Conservation (phyloP, 148 eudicot genomes). For the Camellia sinensis region DNA sequence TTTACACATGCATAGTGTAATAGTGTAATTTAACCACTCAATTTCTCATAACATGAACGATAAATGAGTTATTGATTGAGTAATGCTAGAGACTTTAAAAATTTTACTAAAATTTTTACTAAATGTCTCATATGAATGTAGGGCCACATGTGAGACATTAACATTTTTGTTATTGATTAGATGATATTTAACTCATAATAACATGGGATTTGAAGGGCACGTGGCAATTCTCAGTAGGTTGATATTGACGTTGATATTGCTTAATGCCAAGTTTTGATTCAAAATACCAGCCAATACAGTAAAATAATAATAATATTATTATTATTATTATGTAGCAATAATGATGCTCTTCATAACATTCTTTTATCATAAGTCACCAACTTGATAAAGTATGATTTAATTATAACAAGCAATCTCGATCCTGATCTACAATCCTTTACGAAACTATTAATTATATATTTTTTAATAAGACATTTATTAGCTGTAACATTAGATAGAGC, state of each 20-base stretch:
- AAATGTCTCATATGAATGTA: too few species aligned
- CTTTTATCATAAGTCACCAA: not conserved
- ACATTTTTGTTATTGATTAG: too few species aligned
- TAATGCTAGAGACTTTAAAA: too few species aligned
- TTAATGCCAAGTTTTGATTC: not conserved
- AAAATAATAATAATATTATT: not conserved
- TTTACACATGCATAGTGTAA: not conserved
- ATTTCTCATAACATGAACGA: not conserved
- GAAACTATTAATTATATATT: not conserved
- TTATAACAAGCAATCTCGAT: constrained; percentile 2
- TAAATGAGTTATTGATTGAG: too few species aligned
- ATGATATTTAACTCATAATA: not conserved
- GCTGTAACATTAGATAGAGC: not conserved
- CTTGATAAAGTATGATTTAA: constrained; percentile 5
- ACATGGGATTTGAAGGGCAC: not conserved
- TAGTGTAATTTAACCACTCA: not conserved
- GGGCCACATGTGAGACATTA: too few species aligned
- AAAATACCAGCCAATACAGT: not conserved
- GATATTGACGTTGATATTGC: not conserved
- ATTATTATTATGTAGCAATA: not conserved
- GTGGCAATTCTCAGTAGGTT: not conserved
- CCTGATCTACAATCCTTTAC: not conserved
- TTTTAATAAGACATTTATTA: not conserved
- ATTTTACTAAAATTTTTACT: too few species aligned
- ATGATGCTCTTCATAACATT: not conserved